phyloP scores from a whole-genome alignment of 2,329 filamentous ascomycete species.

The Tolypocladium ovalisporum region DNA sequence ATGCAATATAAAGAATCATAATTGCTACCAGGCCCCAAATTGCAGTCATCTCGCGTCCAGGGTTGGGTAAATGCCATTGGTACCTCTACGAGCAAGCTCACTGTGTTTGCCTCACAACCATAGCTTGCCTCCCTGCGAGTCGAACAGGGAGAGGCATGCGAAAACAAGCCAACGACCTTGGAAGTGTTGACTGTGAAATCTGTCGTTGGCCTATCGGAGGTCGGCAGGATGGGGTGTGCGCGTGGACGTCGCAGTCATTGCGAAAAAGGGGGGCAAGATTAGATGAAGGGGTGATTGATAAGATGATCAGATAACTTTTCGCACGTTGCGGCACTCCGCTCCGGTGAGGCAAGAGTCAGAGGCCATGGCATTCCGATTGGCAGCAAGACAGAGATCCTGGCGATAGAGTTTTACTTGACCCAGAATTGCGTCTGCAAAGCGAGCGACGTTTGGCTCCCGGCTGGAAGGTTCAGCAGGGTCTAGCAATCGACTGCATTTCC shows the following conservation, averaged over 20 bases:
- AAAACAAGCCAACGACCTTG: neutral
- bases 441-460: neutral
- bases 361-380: slow-evolving; percentile 1
- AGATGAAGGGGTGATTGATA: slow-evolving; percentile 2
- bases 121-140: neutral
- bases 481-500: neutral
- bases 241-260: neutral
- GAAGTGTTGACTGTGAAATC: neutral
- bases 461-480: neutral
- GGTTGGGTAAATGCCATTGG: neutral
- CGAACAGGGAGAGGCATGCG: neutral
- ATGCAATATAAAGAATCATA: neutral
- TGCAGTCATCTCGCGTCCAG: neutral
- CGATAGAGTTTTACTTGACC: neutral
- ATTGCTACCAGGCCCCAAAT: neutral
- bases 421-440: neutral
- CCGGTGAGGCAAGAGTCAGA: neutral
- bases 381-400: neutral
- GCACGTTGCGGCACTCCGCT: neutral
- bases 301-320: slow-evolving; percentile 5
- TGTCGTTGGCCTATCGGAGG: neutral
- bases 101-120: neutral
- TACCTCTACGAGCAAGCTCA: neutral
- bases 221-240: neutral
- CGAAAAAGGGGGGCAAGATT: neutral